A percentile compares a stretch with the other conserved stretches of the same genome.
Conservation (phyloP, 2,329 filamentous ascomycete species). For the Cordyceps cicadae region DNA sequence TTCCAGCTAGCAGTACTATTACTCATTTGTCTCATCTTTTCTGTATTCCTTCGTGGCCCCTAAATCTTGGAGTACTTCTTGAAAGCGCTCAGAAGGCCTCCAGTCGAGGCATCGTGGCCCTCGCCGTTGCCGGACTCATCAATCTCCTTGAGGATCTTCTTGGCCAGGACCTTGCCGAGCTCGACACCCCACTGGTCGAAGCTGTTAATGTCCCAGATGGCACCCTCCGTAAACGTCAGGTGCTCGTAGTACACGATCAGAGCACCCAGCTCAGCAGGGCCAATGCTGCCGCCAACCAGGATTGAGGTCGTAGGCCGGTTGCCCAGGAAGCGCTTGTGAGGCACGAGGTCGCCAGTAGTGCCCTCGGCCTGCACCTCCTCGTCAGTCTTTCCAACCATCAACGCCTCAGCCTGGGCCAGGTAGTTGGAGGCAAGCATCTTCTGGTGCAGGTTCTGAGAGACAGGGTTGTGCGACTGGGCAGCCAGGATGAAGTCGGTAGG, state of each 20-base stretch:
- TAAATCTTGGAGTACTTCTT: slow-evolving; percentile 60
- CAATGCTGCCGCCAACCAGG: slow-evolving; percentile 81
- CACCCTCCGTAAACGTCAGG: slow-evolving; percentile 93
- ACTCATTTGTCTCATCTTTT: background rate
- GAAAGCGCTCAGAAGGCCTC: slow-evolving; percentile 82
- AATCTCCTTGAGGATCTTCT: slow-evolving; percentile 81
- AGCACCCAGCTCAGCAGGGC: slow-evolving; percentile 84
- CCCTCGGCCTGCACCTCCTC: slow-evolving; percentile 72
- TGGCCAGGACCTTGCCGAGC: slow-evolving; percentile 90
- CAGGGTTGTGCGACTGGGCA: slow-evolving; percentile 92
- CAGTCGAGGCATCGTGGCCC: slow-evolving; percentile 80
- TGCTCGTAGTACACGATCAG: slow-evolving; percentile 99
- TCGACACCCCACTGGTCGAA: slow-evolving; percentile 99
- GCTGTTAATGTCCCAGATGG: slow-evolving; percentile 98
- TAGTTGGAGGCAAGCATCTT: slow-evolving; percentile 93
- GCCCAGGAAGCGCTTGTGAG: slow-evolving; percentile 99
- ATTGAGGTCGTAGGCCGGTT: slow-evolving; percentile 97
- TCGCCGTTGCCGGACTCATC: slow-evolving; percentile 64
- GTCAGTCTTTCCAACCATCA: slow-evolving; percentile 84
- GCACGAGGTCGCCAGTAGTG: slow-evolving; percentile 64
- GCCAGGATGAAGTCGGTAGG: slow-evolving; percentile 97
- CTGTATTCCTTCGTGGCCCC: slow-evolving; percentile 16
- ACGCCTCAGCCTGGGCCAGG: slow-evolving; percentile 78
- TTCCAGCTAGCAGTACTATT: background rate
- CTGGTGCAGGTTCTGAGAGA: slow-evolving; percentile 87